Conservation (phyloP, 164 flowering plant species). For the Amborella trichopoda region DNA sequence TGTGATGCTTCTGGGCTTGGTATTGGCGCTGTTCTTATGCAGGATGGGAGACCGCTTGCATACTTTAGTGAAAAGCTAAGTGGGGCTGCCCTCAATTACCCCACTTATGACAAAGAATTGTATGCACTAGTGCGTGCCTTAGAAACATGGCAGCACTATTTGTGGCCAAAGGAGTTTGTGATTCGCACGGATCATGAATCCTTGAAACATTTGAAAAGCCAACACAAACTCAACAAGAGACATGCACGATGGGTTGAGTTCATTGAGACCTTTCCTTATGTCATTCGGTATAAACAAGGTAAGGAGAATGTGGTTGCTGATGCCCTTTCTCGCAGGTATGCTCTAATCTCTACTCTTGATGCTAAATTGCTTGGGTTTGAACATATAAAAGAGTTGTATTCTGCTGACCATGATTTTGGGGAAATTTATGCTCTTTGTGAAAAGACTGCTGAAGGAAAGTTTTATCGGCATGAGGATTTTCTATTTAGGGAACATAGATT, state of each 20-base stretch:
- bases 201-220: slow-evolving; percentile 1
- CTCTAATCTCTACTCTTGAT: neutral
- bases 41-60: neutral
- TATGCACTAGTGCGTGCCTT: slow-evolving; percentile 1
- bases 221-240: neutral
- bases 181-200: neutral
- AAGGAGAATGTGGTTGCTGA: slow-evolving; percentile 7
- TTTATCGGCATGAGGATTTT: slow-evolving; percentile 7
- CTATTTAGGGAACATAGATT: slow-evolving; percentile 5
- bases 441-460: neutral
- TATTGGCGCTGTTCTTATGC: neutral
- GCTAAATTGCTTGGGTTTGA: slow-evolving; percentile 7
- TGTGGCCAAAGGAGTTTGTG: neutral
- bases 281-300: slow-evolving; percentile 6
- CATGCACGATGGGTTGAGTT: slow-evolving; percentile 1
- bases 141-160: slow-evolving; percentile 1
- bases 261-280: slow-evolving; percentile 6
- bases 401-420: slow-evolving; percentile 7
- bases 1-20: neutral
- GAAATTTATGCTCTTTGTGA: slow-evolving; percentile 3
- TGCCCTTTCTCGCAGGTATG: slow-evolving; percentile 6
- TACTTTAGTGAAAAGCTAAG: neutral
- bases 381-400: slow-evolving; percentile 6
- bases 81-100: slow-evolving; percentile 1
- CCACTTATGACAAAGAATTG: slow-evolving; percentile 3